Percentiles rank a stretch among this genome's conserved stretches.
phyloP scores from a whole-genome alignment of 2,329 filamentous ascomycete genomes.

The Penicillium sp. region DNA sequence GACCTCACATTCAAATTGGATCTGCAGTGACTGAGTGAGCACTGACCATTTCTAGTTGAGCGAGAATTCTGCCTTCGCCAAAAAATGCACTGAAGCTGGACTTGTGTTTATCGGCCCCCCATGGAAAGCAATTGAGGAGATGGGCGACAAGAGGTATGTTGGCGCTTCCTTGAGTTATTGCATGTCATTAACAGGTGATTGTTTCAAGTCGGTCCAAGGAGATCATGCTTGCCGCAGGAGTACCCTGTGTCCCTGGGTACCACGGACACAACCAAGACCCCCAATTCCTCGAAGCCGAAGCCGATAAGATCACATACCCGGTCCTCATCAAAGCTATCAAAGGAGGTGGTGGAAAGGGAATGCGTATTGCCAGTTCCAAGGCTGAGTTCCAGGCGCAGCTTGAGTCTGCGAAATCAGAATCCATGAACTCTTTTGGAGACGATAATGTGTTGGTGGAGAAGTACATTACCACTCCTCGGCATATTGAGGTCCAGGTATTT shows the following conservation, averaged over 20 bases:
- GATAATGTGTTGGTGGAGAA: slow-evolving; percentile 69
- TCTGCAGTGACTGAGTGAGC: neutral
- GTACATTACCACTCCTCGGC: slow-evolving; percentile 66
- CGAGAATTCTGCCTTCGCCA: slow-evolving; percentile 89
- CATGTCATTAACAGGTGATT: slow-evolving; percentile 8
- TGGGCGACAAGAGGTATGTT: slow-evolving; percentile 83
- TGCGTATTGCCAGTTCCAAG: slow-evolving; percentile 62
- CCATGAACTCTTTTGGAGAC: slow-evolving; percentile 64
- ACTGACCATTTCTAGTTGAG: slow-evolving; percentile 56
- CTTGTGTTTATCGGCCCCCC: slow-evolving; percentile 94
- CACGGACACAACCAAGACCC: slow-evolving; percentile 81
- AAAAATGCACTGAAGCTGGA: slow-evolving; percentile 83
- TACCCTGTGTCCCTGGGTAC: slow-evolving; percentile 95
- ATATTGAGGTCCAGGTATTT: slow-evolving; percentile 69
- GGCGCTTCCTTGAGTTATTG: neutral
- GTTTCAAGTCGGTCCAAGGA: slow-evolving; percentile 72
- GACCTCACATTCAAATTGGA: neutral
- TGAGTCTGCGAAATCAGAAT: slow-evolving; percentile 64
- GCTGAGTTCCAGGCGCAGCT: slow-evolving; percentile 63
- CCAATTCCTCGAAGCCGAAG: slow-evolving; percentile 64
- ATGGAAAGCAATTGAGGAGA: slow-evolving; percentile 70
- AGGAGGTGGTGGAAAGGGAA: slow-evolving; percentile 67
- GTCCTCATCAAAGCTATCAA: slow-evolving; percentile 68
- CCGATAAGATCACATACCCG: slow-evolving; percentile 68
- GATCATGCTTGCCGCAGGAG: slow-evolving; percentile 93